A percentile compares a stretch with the other conserved stretches of the same genome.
These are phyloP conservation scores for Syzygium jambos DNA, from an alignment of 345 rosid genomes.

Conservation along the genomic window DNA sequence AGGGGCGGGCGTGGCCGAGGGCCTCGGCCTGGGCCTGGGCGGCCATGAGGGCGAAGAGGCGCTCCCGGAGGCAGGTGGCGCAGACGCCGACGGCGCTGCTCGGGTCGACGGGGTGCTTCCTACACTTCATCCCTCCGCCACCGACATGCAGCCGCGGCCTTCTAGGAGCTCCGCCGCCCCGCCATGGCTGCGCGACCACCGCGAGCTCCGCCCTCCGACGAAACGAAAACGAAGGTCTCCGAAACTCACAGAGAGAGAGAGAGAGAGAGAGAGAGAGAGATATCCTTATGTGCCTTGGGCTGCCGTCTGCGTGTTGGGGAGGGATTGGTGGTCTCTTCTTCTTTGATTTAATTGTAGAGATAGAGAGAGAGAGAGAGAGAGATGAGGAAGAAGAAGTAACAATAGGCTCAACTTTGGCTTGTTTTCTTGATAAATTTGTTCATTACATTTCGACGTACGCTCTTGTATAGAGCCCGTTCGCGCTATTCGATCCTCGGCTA, in stretches of 20 bases:
- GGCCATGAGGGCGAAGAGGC: constrained; percentile 41
- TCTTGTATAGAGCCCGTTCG: neutral
- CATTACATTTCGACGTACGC: neutral
- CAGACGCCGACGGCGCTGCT: constrained; percentile 79
- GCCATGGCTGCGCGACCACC: neutral
- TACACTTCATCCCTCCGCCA: constrained; percentile 58
- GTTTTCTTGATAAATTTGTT: neutral
- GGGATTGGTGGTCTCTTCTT: neutral
- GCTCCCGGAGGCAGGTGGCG: constrained; percentile 86
- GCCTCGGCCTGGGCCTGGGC: constrained; percentile 33
- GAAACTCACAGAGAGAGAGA: no score
- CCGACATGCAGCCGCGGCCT: neutral
- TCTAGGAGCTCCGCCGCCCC: neutral
- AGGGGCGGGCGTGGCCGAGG: constrained; percentile 8
- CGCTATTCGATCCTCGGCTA: no score
- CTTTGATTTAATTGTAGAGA: neutral
- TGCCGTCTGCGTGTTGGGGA: neutral
- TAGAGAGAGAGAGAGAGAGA: neutral
- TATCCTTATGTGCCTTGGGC: neutral
- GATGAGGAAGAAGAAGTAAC: neutral
- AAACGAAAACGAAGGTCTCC: neutral
- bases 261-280: neutral
- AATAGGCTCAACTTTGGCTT: neutral
- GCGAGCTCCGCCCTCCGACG: neutral
- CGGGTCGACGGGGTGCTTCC: constrained; percentile 51